Evolutionary conservation across 257 asterid genomes (phyloP).

Genomic region (Voacanga thouarsii): DNA sequence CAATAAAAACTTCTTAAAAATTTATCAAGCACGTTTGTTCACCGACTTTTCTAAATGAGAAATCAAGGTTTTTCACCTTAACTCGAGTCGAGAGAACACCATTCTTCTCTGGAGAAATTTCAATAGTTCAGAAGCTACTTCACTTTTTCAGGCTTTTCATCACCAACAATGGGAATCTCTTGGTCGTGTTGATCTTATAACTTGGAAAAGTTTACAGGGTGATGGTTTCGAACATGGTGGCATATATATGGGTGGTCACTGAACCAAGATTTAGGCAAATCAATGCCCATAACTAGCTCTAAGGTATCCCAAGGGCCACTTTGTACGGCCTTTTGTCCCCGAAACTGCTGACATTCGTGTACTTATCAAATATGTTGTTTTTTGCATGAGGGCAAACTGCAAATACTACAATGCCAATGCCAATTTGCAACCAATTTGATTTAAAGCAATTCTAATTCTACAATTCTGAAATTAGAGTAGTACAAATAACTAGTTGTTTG

Average conservation of each 20-base stretch:
- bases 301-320: conserved; percentile 40
- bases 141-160: conserved; percentile 24
- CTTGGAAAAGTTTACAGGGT: conserved; percentile 12
- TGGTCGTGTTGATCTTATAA: conserved; percentile 20
- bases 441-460: no score
- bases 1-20: no score
- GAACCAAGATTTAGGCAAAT: conserved; percentile 3
- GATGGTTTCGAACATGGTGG: conserved; percentile 5
- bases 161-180: conserved; percentile 27
- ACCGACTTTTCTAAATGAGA: no score
- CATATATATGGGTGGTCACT: neutral
- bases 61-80: neutral
- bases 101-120: conserved; percentile 29
- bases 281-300: conserved; percentile 35
- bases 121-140: conserved; percentile 22
- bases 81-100: neutral
- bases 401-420: no score
- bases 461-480: no score
- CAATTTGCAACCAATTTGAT: no score
- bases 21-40: no score
- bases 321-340: conserved; percentile 18
- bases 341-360: neutral
- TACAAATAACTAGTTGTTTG: no score
- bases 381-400: no score
- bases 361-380: neutral